These are phyloP conservation scores for Phytopythium aichiense DNA, from an alignment of 352 stramenopile species.

Conservation along the genomic window DNA sequence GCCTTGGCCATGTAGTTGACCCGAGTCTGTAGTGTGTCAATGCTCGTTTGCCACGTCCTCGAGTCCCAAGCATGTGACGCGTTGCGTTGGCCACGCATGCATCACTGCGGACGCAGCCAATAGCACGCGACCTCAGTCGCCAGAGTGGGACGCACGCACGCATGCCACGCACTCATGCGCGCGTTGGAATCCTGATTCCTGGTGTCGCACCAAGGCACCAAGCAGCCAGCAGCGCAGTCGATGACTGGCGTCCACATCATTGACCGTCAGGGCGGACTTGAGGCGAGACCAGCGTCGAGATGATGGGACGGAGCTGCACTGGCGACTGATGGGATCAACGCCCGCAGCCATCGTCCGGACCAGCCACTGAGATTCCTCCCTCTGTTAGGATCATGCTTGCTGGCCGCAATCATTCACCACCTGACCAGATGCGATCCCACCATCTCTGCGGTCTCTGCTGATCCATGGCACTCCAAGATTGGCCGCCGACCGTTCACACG, in stretches of 20 bases:
- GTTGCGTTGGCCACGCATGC: neutral
- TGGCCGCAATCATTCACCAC: too few relatives aligned
- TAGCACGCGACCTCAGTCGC: neutral
- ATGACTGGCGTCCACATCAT: too few relatives aligned
- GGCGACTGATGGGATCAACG: too few relatives aligned
- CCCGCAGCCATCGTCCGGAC: too few relatives aligned
- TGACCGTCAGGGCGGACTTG: too few relatives aligned
- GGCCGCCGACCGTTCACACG: neutral
- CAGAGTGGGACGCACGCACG: neutral
- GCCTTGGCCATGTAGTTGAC: neutral
- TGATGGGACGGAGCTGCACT: too few relatives aligned
- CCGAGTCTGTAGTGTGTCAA: neutral
- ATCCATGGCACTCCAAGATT: neutral
- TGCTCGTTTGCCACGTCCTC: neutral
- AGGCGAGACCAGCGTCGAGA: too few relatives aligned
- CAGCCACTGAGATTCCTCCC: too few relatives aligned
- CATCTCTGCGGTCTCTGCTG: neutral
- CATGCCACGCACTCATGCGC: neutral
- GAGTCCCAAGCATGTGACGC: neutral
- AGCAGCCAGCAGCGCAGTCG: too few relatives aligned
- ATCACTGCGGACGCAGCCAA: neutral
- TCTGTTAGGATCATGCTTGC: neutral
- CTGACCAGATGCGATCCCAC: too few relatives aligned
- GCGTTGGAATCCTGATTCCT: too few relatives aligned
- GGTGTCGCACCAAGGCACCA: too few relatives aligned